These are phyloP conservation scores for Lablab purpureus DNA, from an alignment of 306 rosid species.

Conservation along the genomic window DNA sequence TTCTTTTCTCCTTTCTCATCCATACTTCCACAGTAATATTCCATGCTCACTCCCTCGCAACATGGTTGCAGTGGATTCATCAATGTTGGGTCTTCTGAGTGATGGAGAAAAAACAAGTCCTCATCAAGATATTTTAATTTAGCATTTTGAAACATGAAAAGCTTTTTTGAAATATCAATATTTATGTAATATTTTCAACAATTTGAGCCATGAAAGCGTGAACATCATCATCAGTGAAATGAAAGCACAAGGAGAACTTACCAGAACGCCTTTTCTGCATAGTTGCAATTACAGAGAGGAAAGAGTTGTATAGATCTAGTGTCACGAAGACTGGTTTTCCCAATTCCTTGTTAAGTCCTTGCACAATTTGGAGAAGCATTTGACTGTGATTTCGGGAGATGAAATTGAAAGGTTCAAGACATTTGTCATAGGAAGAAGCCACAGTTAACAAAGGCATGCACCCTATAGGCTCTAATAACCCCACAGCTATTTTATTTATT, in stretches of 20 bases:
- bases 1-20: slow-evolving; percentile 40
- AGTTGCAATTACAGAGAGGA: slow-evolving; percentile 37
- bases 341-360: slow-evolving; percentile 37
- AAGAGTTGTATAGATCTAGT: slow-evolving; percentile 53
- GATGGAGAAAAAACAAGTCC: background rate
- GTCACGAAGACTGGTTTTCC: slow-evolving; percentile 37
- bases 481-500: slow-evolving; percentile 50
- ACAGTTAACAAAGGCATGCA: slow-evolving; percentile 42
- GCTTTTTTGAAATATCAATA: too few relatives aligned
- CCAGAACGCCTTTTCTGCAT: slow-evolving; percentile 26
- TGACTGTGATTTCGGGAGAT: slow-evolving; percentile 53
- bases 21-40: slow-evolving; percentile 34
- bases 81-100: slow-evolving; percentile 29
- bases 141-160: too few relatives aligned
- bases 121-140: background rate
- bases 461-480: slow-evolving; percentile 60
- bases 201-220: too few relatives aligned
- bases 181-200: too few relatives aligned
- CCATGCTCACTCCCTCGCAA: slow-evolving; percentile 23
- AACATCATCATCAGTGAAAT: too few relatives aligned
- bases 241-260: slow-evolving; percentile 10
- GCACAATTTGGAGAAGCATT: slow-evolving; percentile 35
- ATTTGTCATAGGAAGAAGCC: background rate
- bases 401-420: slow-evolving; percentile 35
- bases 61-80: slow-evolving; percentile 53